Evolutionary conservation across 257 asterid species (phyloP).

Genomic region (Linaria vulgaris): DNA sequence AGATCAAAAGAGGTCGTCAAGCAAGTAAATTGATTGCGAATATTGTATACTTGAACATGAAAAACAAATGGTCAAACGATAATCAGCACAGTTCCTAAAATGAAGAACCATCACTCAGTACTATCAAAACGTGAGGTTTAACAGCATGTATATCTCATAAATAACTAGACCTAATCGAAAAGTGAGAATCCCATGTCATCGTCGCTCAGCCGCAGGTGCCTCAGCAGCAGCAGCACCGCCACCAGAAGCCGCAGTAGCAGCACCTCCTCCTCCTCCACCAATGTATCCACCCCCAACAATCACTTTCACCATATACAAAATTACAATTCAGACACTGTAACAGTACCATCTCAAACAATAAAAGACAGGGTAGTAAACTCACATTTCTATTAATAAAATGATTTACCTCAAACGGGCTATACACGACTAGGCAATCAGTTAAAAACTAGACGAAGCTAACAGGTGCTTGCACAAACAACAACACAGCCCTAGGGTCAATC

Average conservation of each 20-base stretch:
- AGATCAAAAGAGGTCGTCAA: neutral
- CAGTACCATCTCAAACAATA: neutral
- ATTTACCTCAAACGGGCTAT: too few species aligned
- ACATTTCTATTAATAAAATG: too few species aligned
- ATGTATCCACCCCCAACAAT: slow-evolving; percentile 59
- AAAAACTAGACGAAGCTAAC: too few species aligned
- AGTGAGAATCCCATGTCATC: slow-evolving; percentile 73
- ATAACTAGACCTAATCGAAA: slow-evolving; percentile 36
- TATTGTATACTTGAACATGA: neutral
- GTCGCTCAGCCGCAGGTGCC: slow-evolving; percentile 60
- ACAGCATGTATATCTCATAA: neutral
- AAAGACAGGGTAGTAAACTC: too few species aligned
- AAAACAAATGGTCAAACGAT: neutral
- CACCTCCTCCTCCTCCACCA: slow-evolving; percentile 50
- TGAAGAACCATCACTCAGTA: slow-evolving; percentile 22
- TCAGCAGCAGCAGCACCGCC: slow-evolving; percentile 63
- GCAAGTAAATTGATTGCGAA: neutral
- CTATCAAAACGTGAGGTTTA: slow-evolving; percentile 23
- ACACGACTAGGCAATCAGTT: too few species aligned
- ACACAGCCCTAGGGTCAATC: too few species aligned
- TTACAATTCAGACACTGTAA: neutral
- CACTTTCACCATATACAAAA: slow-evolving; percentile 44
- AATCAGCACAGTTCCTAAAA: neutral
- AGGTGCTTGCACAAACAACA: too few species aligned
- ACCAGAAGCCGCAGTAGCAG: slow-evolving; percentile 58